Evolutionary conservation across 371 early-diverging fungal species (phyloP).

Genomic region (Mucor indicus): DNA sequence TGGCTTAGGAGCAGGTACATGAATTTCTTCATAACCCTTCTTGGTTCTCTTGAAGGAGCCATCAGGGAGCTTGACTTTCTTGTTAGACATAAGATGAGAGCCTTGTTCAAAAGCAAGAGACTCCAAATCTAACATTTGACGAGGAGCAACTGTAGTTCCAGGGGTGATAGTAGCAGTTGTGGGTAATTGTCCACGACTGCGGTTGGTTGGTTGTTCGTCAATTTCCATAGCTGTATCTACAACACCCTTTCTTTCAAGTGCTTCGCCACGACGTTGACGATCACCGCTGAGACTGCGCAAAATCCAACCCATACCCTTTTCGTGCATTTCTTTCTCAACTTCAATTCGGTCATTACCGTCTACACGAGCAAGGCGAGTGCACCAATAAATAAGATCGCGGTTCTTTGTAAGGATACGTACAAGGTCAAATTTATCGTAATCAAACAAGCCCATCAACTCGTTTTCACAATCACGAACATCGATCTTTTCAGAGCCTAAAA

Average conservation of each 20-base stretch:
- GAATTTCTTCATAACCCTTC: constrained; percentile 96
- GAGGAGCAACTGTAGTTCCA: constrained; percentile 55
- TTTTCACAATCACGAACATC: constrained; percentile 89
- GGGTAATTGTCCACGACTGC: constrained; percentile 42
- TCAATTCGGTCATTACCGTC: constrained; percentile 49
- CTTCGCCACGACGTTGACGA: constrained; percentile 68
- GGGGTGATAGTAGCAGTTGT: constrained; percentile 45
- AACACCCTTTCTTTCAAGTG: constrained; percentile 68
- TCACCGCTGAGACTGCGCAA: constrained; percentile 67
- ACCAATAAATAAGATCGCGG: constrained; percentile 89
- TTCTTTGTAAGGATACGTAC: constrained; percentile 86
- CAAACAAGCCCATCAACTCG: constrained; percentile 89
- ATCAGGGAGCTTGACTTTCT: constrained; percentile 88
- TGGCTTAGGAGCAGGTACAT: constrained; percentile 89
- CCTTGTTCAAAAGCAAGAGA: constrained; percentile 87
- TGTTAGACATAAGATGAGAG: constrained; percentile 95
- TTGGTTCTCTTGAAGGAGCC: constrained; percentile 91
- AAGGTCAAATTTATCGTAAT: constrained; percentile 91
- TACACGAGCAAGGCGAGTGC: constrained; percentile 83
- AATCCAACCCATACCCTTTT: constrained; percentile 67
- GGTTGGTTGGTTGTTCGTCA: constrained; percentile 27
- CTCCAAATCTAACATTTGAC: constrained; percentile 76
- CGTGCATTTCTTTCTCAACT: constrained; percentile 71
- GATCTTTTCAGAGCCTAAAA: constrained; percentile 65
- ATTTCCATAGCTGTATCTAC: constrained; percentile 60